phyloP scores from a whole-genome alignment of 306 rosid species.

The Gynostemma pentaphyllum region DNA sequence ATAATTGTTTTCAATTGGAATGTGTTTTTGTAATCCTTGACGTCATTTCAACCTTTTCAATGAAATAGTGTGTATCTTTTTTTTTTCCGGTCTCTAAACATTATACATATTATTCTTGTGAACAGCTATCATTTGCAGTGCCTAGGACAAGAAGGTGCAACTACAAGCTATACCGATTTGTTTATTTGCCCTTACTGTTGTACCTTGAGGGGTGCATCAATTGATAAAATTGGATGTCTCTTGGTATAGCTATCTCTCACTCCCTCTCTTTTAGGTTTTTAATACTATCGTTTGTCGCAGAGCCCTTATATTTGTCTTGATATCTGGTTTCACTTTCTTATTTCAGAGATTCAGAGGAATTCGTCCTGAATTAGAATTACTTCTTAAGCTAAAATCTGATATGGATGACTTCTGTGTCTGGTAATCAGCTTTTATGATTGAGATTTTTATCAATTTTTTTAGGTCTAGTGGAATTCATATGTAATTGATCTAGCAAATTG shows the following conservation, averaged over 20 bases:
- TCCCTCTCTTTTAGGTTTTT: slow-evolving; percentile 6
- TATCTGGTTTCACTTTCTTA: slow-evolving; percentile 20
- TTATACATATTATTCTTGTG: slow-evolving; percentile 20
- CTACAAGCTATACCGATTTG: slow-evolving; percentile 11
- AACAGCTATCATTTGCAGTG: slow-evolving; percentile 75
- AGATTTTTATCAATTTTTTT: not conserved
- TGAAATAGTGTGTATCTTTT: too few relatives aligned
- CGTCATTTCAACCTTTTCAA: too few relatives aligned
- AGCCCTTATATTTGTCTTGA: slow-evolving; percentile 3
- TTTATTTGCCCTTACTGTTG: slow-evolving; percentile 51
- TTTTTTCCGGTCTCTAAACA: slow-evolving; percentile 1
- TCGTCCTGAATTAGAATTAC: slow-evolving; percentile 40
- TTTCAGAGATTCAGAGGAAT: slow-evolving; percentile 45
- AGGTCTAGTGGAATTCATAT: not conserved
- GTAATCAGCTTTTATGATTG: slow-evolving; percentile 29
- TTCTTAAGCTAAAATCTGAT: slow-evolving; percentile 37
- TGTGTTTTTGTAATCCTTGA: too few relatives aligned
- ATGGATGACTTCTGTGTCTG: slow-evolving; percentile 41
- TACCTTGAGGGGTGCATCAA: slow-evolving; percentile 30
- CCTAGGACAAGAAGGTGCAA: slow-evolving; percentile 30
- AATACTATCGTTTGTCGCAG: not conserved
- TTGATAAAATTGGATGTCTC: slow-evolving; percentile 30
- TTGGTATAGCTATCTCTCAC: slow-evolving; percentile 33
- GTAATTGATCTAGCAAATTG: not conserved
- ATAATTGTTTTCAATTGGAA: too few relatives aligned